Evolutionary conservation across 208 protist genomes (phyloP).

Genomic region (Leptomonas pyrrhocoris): DNA sequence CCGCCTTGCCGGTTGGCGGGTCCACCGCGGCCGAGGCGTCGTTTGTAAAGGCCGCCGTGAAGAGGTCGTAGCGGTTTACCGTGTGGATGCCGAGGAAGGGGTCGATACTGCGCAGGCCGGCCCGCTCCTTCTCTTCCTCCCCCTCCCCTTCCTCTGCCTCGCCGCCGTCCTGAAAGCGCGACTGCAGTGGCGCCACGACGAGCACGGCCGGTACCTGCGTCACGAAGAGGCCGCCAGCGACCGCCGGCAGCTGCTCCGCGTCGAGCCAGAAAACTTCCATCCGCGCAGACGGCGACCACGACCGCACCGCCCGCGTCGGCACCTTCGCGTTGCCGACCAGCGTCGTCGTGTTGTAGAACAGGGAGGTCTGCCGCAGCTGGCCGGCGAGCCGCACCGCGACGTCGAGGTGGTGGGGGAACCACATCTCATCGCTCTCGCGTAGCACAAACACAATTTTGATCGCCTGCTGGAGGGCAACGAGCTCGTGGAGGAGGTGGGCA

Average conservation of each 20-base stretch:
- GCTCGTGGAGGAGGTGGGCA: conserved; percentile 39
- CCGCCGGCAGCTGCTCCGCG: conserved; percentile 37
- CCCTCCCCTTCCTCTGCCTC: conserved; percentile 8
- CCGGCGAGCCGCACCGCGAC: conserved; percentile 31
- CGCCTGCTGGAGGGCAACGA: conserved; percentile 26
- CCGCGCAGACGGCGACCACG: conserved; percentile 22
- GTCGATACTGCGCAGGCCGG: conserved; percentile 19
- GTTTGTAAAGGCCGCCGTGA: conserved; percentile 21
- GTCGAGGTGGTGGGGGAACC: conserved; percentile 44
- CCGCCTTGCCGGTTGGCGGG: conserved; percentile 26
- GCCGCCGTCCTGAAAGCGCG: conserved; percentile 9
- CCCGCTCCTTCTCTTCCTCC: neutral
- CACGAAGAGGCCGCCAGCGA: conserved; percentile 35
- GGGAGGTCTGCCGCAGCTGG: conserved; percentile 18
- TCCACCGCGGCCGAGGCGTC: conserved; percentile 27
- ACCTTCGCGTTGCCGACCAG: conserved; percentile 4
- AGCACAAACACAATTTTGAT: conserved; percentile 54
- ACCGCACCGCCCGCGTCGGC: conserved; percentile 14
- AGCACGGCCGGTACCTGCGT: conserved; percentile 40
- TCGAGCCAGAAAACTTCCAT: conserved; percentile 52
- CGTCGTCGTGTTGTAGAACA: conserved; percentile 30
- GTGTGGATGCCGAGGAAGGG: conserved; percentile 34
- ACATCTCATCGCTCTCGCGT: conserved; percentile 42
- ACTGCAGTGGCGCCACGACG: conserved; percentile 29
- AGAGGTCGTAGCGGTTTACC: conserved; percentile 44